Percentiles rank a stretch among this genome's conserved stretches.
phyloP scores from a whole-genome alignment of 2,329 filamentous ascomycete species.

The Claviceps lovelessii region DNA sequence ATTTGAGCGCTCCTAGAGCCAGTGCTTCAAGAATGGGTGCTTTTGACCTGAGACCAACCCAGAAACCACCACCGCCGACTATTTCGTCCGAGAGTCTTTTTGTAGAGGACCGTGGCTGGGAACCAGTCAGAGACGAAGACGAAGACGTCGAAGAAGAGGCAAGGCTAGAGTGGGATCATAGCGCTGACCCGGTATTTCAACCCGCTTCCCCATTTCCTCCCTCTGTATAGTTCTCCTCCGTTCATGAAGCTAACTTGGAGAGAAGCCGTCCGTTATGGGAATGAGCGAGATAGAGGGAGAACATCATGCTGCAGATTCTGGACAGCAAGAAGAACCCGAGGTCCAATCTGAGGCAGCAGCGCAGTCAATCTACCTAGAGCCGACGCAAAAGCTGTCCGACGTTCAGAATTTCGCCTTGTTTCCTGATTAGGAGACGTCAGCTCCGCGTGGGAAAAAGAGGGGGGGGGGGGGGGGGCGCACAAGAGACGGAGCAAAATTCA shows the following conservation, averaged over 20 bases:
- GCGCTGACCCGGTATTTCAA: slow-evolving; percentile 42
- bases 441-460: background rate
- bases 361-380: slow-evolving; percentile 36
- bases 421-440: slow-evolving; percentile 16
- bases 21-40: slow-evolving; percentile 21
- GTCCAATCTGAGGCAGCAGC: slow-evolving; percentile 9
- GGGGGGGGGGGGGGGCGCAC: background rate
- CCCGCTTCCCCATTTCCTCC: background rate
- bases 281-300: slow-evolving; percentile 25
- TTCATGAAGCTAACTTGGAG: slow-evolving; percentile 15
- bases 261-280: slow-evolving; percentile 31
- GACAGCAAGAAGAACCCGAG: slow-evolving; percentile 9
- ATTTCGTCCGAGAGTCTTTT: slow-evolving; percentile 56
- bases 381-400: slow-evolving; percentile 61
- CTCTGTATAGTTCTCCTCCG: background rate
- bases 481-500: background rate
- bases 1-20: slow-evolving; percentile 20
- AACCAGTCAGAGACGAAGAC: slow-evolving; percentile 46
- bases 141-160: slow-evolving; percentile 52
- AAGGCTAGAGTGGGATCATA: slow-evolving; percentile 61
- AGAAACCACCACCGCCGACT: slow-evolving; percentile 40
- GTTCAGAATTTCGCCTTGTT: slow-evolving; percentile 36
- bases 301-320: slow-evolving; percentile 8
- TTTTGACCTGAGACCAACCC: slow-evolving; percentile 37
- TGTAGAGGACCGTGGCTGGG: slow-evolving; percentile 65